These are phyloP conservation scores for Fagopyrum esculentum DNA, from an alignment of 148 eudicot species.

Conservation along the genomic window DNA sequence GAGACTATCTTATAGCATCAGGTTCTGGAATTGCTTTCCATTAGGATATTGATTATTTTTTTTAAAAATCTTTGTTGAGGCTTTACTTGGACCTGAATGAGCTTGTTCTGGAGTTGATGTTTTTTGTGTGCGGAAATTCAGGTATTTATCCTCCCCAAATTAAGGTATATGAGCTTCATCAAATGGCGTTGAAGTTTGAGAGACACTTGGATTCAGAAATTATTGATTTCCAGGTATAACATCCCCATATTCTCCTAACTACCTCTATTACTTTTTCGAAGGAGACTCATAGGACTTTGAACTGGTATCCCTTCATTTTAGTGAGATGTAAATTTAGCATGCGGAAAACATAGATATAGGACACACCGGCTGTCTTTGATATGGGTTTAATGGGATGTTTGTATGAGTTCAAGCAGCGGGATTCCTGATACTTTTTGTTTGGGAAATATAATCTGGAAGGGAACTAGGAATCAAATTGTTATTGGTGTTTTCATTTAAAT, in stretches of 20 bases:
- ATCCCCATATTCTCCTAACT: not conserved
- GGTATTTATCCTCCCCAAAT: conserved; percentile 96
- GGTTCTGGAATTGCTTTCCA: conserved; percentile 31
- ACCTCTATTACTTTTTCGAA: not conserved
- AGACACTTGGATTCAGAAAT: conserved; percentile 85
- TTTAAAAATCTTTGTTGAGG: not conserved
- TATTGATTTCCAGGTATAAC: conserved; percentile 65
- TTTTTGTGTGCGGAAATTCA: conserved; percentile 17
- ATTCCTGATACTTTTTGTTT: too few species aligned
- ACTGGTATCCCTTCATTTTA: not conserved
- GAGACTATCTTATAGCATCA: conserved; percentile 88
- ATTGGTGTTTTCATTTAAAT: too few species aligned
- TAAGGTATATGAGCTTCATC: conserved; percentile 87
- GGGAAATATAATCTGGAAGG: too few species aligned
- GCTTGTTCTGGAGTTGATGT: not conserved
- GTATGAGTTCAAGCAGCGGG: too few species aligned
- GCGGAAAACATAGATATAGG: not conserved
- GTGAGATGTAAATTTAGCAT: not conserved
- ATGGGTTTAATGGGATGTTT: not conserved
- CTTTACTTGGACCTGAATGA: not conserved
- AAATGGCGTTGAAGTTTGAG: conserved; percentile 86
- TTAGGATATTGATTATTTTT: not conserved
- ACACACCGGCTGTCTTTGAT: not conserved
- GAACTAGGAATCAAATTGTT: too few species aligned
- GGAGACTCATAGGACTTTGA: not conserved